A percentile compares a stretch with the other conserved stretches of the same genome.
Conservation (phyloP, 495 filamentous ascomycete genomes). For the Poronia punctata region DNA sequence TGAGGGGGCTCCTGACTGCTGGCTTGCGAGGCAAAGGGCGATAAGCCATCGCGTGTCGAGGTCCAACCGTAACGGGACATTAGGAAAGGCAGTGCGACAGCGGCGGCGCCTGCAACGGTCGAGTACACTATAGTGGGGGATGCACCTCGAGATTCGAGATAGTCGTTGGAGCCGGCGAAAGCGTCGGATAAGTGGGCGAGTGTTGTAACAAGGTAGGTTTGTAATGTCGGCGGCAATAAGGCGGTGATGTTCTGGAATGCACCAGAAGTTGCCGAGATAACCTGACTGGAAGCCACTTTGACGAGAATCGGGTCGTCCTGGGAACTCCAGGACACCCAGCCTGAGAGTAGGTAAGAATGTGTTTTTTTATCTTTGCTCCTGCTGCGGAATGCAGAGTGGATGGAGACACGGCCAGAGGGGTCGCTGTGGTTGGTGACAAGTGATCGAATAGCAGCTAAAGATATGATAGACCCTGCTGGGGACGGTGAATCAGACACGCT, state of each 20-base stretch:
- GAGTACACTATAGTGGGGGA: slow-evolving; percentile 40
- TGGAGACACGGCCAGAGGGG: slow-evolving; percentile 11
- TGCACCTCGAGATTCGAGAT: slow-evolving; percentile 43
- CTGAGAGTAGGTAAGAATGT: slow-evolving; percentile 8
- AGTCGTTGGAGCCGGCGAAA: slow-evolving; percentile 49
- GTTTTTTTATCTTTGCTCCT: no score
- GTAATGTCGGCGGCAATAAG: slow-evolving; percentile 37
- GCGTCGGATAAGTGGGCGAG: slow-evolving; percentile 31
- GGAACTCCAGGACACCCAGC: slow-evolving; percentile 10
- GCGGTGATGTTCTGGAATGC: slow-evolving; percentile 39
- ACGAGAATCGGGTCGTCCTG: slow-evolving; percentile 14
- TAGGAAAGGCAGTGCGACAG: slow-evolving; percentile 44
- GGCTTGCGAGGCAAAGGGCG: slow-evolving; percentile 49
- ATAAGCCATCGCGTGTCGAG: slow-evolving; percentile 42
- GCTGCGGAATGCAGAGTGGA: slow-evolving; percentile 9
- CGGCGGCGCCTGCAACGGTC: slow-evolving; percentile 36
- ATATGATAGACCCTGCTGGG: neutral
- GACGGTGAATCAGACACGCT: slow-evolving; percentile 5
- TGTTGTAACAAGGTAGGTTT: slow-evolving; percentile 40
- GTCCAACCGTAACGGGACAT: slow-evolving; percentile 60
- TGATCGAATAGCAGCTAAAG: slow-evolving; percentile 2
- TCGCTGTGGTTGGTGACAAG: slow-evolving; percentile 8
- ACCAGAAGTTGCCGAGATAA: slow-evolving; percentile 44
- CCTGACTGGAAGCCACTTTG: slow-evolving; percentile 51
- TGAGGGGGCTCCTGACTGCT: slow-evolving; percentile 42